Evolutionary conservation across 1,284 basidiomycete genomes (phyloP), one percentile per base, ranked within the genome.

Genomic region (Ceratobasidium theobromae): DNA sequence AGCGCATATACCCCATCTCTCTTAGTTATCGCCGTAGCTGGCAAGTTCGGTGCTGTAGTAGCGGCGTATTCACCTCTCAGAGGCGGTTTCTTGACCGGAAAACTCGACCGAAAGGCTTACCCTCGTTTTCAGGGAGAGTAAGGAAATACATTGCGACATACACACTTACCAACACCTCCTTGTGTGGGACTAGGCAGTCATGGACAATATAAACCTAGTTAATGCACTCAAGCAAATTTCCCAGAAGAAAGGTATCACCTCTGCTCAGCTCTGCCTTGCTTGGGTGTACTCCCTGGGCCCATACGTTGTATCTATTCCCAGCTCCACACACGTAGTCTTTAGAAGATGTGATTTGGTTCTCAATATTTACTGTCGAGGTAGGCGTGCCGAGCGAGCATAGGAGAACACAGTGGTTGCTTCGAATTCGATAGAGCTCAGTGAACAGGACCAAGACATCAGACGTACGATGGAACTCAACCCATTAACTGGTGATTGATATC

Each of bases 231-330:
- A 25, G 23, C 16, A 72, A 12, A 75, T 87, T 33, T 84, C 84
- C 0, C 72, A 75, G 49, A 78, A 77, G 72, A 84, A 82, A 74
- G 78, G 77, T 0, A 72, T 84, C 28, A 83, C 83, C 0, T 74
- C 82, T 0, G 81, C 82, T 0, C 86, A 88, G 73, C 76, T 89
- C 12, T 78, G 80, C 40, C 77, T 89, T 38, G 85, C 86, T 0
- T 89, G 86, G 85, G 78, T 87, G 6, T 72, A 76, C 27, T 73
- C 77, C 1, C 77, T 81, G 48, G 81, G 80, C 16, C 73, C 74
- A 21, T 80, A 82, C 55, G 76, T 82, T 45, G 77, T 86, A 54
- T 83, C 84, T 0, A 79, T 86, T 48, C 83, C 84, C 0, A 84
- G 84, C 3, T 83, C 81, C 1, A 81, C 66, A 53, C 49, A 38